Conservation (phyloP, 805 yeast species). For the Blastobotrys robertii region DNA sequence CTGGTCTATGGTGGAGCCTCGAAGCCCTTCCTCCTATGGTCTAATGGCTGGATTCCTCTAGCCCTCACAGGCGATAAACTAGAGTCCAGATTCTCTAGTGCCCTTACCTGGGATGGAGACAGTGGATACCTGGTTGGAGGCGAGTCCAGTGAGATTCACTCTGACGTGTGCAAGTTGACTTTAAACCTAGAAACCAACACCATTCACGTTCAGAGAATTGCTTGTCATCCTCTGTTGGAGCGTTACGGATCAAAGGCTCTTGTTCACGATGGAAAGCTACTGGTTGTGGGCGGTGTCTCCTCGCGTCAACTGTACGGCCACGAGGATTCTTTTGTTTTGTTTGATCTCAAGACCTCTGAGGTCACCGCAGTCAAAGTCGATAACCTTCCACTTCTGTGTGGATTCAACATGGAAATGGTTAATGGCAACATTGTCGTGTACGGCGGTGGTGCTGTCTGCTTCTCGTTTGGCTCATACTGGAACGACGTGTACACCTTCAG, state of each 20-base stretch:
- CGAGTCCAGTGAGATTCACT: slow-evolving; percentile 4
- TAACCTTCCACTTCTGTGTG: slow-evolving; percentile 25
- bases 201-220: slow-evolving; percentile 32
- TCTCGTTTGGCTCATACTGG: slow-evolving; percentile 62
- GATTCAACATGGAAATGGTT: slow-evolving; percentile 5
- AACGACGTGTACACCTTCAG: slow-evolving; percentile 22
- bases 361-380: slow-evolving; percentile 2
- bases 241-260: slow-evolving; percentile 38
- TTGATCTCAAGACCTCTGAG: slow-evolving; percentile 20
- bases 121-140: slow-evolving; percentile 37
- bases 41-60: slow-evolving; percentile 17
- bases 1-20: slow-evolving; percentile 45
- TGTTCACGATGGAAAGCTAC: slow-evolving; percentile 26
- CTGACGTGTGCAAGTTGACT: slow-evolving; percentile 14
- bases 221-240: slow-evolving; percentile 2
- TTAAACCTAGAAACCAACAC: slow-evolving; percentile 1
- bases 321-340: slow-evolving; percentile 24
- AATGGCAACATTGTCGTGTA: slow-evolving; percentile 20
- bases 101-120: slow-evolving; percentile 26
- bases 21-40: slow-evolving; percentile 11
- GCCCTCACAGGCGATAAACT: slow-evolving; percentile 2
- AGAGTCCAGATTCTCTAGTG: slow-evolving; percentile 28
- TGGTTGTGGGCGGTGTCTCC: slow-evolving; percentile 53
- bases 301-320: slow-evolving; percentile 28
- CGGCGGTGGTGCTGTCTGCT: slow-evolving; percentile 78